Evolutionary conservation across 352 stramenopile species (phyloP).

Genomic region (Phytopythium chamaehyphon): DNA sequence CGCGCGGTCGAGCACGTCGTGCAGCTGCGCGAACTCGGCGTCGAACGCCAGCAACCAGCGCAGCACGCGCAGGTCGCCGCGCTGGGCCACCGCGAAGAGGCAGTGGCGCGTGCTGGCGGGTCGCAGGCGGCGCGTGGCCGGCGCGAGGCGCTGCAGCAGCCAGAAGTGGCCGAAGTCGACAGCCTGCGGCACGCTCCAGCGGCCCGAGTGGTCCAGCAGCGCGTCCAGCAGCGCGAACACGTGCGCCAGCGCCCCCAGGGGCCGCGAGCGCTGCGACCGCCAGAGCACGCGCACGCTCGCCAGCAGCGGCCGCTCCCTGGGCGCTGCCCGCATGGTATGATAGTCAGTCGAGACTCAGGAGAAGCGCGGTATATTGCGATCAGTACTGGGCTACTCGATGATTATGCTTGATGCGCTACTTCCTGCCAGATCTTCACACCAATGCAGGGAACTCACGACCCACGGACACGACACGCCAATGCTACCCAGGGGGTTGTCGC

Average conservation of each 20-base stretch:
- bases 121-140: constrained; percentile 13
- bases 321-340: too few species aligned
- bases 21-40: constrained; percentile 9
- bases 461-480: too few species aligned
- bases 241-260: constrained; percentile 6
- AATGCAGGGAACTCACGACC: too few species aligned
- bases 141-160: constrained; percentile 22
- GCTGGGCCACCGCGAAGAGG: constrained; percentile 22
- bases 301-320: constrained; percentile 3
- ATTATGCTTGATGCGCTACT: too few species aligned
- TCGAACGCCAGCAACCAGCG: constrained; percentile 23
- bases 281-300: constrained; percentile 7
- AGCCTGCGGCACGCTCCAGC: constrained; percentile 16
- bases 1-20: constrained; percentile 21
- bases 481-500: too few species aligned
- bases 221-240: constrained; percentile 7
- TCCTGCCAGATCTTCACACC: too few species aligned
- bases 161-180: constrained; percentile 24
- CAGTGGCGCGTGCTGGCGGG: constrained; percentile 17
- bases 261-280: constrained; percentile 4
- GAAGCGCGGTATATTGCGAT: too few species aligned
- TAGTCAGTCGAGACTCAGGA: too few species aligned
- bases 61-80: constrained; percentile 15
- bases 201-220: constrained; percentile 10
- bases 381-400: too few species aligned